These are phyloP conservation scores for Ophiostoma piceae DNA, from an alignment of 2,329 filamentous ascomycete genomes.

Conservation along the genomic window DNA sequence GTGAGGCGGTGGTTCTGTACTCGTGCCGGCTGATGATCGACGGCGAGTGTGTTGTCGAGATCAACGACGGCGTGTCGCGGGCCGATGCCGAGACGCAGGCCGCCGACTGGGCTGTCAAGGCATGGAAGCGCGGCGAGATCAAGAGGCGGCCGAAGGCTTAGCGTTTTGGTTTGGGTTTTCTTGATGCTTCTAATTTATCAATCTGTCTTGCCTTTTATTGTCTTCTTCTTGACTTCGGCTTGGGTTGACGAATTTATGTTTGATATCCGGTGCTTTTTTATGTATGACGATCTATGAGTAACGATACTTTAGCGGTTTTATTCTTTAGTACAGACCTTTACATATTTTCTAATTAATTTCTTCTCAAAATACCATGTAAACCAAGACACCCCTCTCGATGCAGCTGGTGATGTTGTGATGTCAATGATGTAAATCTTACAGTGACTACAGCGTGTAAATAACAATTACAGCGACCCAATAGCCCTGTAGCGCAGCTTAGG, in stretches of 20 bases:
- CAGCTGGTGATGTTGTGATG: background rate
- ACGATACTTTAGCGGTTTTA: background rate
- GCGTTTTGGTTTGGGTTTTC: background rate
- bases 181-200: background rate
- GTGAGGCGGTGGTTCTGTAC: slow-evolving; percentile 28
- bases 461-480: background rate
- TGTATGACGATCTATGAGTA: background rate
- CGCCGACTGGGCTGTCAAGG: slow-evolving; percentile 46
- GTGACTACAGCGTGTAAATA: background rate
- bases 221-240: background rate
- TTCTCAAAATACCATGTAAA: background rate
- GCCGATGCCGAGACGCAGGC: slow-evolving; percentile 53
- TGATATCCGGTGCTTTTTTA: background rate
- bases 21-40: slow-evolving; percentile 49
- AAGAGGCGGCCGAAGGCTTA: background rate
- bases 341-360: no score
- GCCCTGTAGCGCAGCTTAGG: background rate
- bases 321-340: background rate
- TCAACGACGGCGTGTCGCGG: slow-evolving; percentile 42
- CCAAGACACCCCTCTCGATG: background rate
- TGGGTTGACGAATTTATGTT: background rate
- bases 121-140: slow-evolving; percentile 24
- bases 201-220: no score
- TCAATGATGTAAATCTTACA: background rate
- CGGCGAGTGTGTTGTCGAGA: slow-evolving; percentile 41